Percentiles rank a stretch among this genome's conserved stretches.
Conservation (phyloP, 306 rosid genomes). For the Inga oerstediana region DNA sequence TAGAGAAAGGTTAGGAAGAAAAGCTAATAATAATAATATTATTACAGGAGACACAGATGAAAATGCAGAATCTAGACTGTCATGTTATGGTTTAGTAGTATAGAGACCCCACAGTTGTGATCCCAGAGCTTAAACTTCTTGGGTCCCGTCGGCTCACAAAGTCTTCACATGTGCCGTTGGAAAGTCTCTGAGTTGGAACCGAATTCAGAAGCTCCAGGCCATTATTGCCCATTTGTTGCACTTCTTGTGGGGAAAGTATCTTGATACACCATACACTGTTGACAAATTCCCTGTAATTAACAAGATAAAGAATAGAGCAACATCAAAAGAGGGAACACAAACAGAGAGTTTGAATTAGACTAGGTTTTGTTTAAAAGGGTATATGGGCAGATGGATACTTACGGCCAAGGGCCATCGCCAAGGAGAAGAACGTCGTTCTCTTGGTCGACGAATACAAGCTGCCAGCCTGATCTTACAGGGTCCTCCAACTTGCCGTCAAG, state of each 20-base stretch:
- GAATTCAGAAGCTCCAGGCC: conserved; percentile 79
- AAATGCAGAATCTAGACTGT: conserved; percentile 44
- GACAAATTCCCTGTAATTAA: conserved; percentile 82
- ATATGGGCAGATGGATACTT: conserved; percentile 29
- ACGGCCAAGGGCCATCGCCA: conserved; percentile 80
- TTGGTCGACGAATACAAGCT: conserved; percentile 99
- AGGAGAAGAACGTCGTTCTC: conserved; percentile 97
- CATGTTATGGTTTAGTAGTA: conserved; percentile 58
- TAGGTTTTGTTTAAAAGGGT: conserved; percentile 1
- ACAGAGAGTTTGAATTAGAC: not conserved
- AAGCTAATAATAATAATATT: conserved; percentile 50
- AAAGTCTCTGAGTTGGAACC: conserved; percentile 82
- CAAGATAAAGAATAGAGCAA: conserved; percentile 4
- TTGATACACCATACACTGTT: conserved; percentile 94
- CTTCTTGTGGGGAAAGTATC: conserved; percentile 96
- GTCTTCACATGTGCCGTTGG: conserved; percentile 69
- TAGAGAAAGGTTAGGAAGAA: conserved; percentile 36
- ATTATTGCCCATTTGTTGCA: conserved; percentile 89
- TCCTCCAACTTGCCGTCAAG: conserved; percentile 97
- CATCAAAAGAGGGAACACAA: not conserved
- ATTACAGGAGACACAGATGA: conserved; percentile 41
- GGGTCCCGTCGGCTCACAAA: conserved; percentile 79
- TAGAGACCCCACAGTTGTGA: conserved; percentile 80
- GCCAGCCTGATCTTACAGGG: conserved; percentile 99
- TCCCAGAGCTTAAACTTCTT: conserved; percentile 70